Conservation (phyloP, 179 eudicot genomes). For the Beta corolliflora region DNA sequence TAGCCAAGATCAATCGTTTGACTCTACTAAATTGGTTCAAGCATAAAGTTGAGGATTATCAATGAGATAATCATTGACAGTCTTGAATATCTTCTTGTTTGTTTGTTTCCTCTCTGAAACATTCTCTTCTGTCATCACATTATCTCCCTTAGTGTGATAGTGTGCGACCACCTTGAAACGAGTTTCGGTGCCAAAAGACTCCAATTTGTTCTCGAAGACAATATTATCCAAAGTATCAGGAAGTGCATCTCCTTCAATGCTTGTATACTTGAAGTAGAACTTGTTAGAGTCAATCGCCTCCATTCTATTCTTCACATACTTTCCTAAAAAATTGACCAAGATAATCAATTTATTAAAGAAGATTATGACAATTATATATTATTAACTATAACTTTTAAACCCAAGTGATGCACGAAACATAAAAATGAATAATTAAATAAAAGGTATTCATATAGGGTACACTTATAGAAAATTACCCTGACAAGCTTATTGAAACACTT, state of each 20-base stretch:
- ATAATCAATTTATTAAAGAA: too few relatives aligned
- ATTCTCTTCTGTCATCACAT: background rate
- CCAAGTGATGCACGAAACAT: too few relatives aligned
- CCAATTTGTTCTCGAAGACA: background rate
- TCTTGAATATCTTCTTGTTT: background rate
- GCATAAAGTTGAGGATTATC: background rate
- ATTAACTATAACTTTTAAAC: too few relatives aligned
- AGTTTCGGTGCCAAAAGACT: background rate
- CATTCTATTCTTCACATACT: background rate
- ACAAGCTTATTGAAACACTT: too few relatives aligned
- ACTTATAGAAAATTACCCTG: too few relatives aligned
- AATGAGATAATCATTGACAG: background rate
- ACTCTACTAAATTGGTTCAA: background rate
- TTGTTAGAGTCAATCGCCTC: background rate
- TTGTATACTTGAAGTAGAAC: conserved; percentile 6
- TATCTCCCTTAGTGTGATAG: conserved; percentile 1
- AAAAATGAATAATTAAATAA: too few relatives aligned
- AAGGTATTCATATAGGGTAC: too few relatives aligned
- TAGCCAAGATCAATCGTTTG: too few relatives aligned
- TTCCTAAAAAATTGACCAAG: background rate
- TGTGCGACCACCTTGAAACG: background rate
- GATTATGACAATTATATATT: too few relatives aligned
- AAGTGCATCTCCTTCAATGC: conserved; percentile 7
- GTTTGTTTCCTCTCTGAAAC: background rate
- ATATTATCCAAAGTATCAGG: background rate